These are phyloP conservation scores for Discostella stelligera DNA, from an alignment of 352 stramenopile genomes.

Conservation along the genomic window DNA sequence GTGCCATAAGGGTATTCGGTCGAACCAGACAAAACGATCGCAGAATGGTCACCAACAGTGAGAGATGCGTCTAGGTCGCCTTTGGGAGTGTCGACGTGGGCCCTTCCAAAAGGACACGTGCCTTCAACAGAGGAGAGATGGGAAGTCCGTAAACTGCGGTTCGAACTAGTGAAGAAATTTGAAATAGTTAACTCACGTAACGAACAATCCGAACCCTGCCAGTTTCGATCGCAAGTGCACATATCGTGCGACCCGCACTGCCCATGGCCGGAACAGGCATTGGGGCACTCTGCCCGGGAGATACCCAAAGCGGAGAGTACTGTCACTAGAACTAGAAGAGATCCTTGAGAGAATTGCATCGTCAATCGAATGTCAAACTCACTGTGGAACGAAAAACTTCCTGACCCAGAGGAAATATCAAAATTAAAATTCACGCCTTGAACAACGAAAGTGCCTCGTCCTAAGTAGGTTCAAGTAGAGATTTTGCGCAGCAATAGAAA, in stretches of 20 bases:
- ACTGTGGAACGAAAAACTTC: constrained; percentile 9
- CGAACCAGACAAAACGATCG: constrained; percentile 60
- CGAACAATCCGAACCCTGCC: constrained; percentile 77
- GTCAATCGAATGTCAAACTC: neutral
- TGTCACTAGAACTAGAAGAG: constrained; percentile 23
- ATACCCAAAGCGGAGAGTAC: constrained; percentile 14
- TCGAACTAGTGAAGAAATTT: constrained; percentile 15
- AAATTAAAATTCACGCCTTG: neutral
- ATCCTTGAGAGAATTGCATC: constrained; percentile 42
- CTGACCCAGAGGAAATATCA: neutral
- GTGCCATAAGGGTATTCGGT: constrained; percentile 80
- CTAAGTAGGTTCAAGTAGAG: no score
- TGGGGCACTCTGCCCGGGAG: constrained; percentile 56
- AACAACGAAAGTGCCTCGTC: no score
- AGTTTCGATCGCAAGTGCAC: constrained; percentile 86
- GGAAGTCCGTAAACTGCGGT: neutral
- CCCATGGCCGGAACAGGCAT: constrained; percentile 89
- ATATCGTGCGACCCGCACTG: constrained; percentile 77
- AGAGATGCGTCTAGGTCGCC: constrained; percentile 89
- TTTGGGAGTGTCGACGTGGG: constrained; percentile 89
- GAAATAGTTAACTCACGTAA: constrained; percentile 50
- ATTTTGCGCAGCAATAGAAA: no score
- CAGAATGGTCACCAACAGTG: constrained; percentile 72
- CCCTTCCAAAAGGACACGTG: constrained; percentile 76
- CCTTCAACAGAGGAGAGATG: constrained; percentile 35